Base-by-base conservation (phyloP, 441 rosid species). In the Adansonia rubrostipa region DNA sequence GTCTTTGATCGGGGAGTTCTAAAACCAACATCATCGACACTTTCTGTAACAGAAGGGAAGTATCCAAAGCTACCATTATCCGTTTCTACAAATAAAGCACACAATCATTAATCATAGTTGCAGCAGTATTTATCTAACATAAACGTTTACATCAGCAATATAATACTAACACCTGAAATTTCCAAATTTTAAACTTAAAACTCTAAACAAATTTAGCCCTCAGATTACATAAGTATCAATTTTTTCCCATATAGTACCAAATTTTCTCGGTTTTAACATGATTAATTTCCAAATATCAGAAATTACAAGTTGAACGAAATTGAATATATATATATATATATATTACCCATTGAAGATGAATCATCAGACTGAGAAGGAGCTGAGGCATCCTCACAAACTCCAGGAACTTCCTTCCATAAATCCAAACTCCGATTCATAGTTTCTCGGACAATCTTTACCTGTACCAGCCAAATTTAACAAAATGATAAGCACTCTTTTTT, bases 391-490 rank as follows among this genome's bases (percentile, higher is more conserved):
- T 90, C 92, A 13, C 88, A 79, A 82, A 84, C 81, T 76, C 82
- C 82, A 15, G 88, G 84, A 79, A 92, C 88, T 73, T 86, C 89
- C 85, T 90, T 96, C 99, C 99, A 96, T 63, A 87, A 78, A 79
- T 87, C 93, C 90, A 92, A 47, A 48, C 90, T 80, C 71, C 87
- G 88, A 75, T 89, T 92, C 97, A 96, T 92, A 51, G 93, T 90
- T 82, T 96, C 98, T 76, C 99, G 82, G 5, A 92, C 98, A 76
- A 88, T 87, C 85, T 91, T 96, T 69, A 96, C 96, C 99, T 94
- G 69, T 80, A 63, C 62, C 75, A 71, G n/a, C 36, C 24, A 42
- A 80, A 62, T 63, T 60, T 40, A 71, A 51, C 64, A 63, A 76
- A 54, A 79, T 64, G 28, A 22, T 24, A 15, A 71, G 50, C 28